phyloP scores from a whole-genome alignment of 495 filamentous ascomycete species.

The Penicillium dipodomyicola region DNA sequence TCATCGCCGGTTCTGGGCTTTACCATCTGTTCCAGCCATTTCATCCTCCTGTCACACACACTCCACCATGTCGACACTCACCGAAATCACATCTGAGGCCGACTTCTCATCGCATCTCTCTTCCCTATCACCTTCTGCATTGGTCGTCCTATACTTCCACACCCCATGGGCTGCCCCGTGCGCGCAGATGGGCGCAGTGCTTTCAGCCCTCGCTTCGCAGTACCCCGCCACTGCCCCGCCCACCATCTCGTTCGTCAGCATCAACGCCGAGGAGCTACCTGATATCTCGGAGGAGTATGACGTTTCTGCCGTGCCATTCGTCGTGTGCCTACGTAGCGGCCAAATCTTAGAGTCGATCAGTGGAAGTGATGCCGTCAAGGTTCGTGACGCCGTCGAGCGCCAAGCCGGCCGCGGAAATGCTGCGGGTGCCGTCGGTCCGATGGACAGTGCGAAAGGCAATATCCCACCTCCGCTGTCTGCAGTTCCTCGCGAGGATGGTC shows the following conservation, averaged over 20 bases:
- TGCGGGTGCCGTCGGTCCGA: constrained; percentile 22
- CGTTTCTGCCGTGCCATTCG: constrained; percentile 88
- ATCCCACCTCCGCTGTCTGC: constrained; percentile 55
- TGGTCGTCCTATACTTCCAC: constrained; percentile 87
- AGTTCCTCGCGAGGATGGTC: constrained; percentile 43
- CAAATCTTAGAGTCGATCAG: constrained; percentile 75
- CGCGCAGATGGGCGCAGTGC: constrained; percentile 85
- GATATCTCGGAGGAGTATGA: constrained; percentile 88
- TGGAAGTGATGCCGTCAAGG: constrained; percentile 80
- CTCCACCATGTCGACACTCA: constrained; percentile 64
- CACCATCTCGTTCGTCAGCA: constrained; percentile 73
- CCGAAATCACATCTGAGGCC: constrained; percentile 65
- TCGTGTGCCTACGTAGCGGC: constrained; percentile 72
- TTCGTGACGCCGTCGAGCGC: constrained; percentile 78
- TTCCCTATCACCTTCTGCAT: constrained; percentile 61
- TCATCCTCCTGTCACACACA: constrained; percentile 12
- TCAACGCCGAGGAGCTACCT: constrained; percentile 86
- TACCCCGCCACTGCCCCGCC: constrained; percentile 66
- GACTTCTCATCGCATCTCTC: constrained; percentile 65
- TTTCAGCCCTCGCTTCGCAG: constrained; percentile 77
- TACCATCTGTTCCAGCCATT: constrained; percentile 14
- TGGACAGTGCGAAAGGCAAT: constrained; percentile 30
- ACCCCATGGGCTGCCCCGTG: constrained; percentile 97
- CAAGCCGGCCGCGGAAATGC: constrained; percentile 53
- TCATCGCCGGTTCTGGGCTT: background rate